These are phyloP conservation scores for Neospermospora avenae DNA, from an alignment of 2,329 filamentous ascomycete species.

Conservation along the genomic window DNA sequence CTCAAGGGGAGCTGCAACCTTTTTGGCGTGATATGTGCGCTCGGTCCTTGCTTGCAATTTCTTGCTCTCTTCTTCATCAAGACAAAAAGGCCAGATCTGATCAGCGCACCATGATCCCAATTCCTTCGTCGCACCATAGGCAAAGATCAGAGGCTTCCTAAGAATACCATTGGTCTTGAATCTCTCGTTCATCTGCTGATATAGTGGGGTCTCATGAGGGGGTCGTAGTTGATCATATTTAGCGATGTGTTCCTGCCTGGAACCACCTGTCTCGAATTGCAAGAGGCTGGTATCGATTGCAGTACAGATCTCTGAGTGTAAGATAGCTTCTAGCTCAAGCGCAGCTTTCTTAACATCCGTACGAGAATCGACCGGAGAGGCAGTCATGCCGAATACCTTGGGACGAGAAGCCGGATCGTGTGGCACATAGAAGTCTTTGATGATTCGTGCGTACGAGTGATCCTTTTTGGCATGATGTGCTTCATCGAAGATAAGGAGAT, in stretches of 20 bases:
- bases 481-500: constrained; percentile 91
- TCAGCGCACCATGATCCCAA: constrained; percentile 86
- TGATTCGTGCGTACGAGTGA: constrained; percentile 84
- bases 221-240: constrained; percentile 49
- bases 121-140: constrained; percentile 57
- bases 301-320: constrained; percentile 83
- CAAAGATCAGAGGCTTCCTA: constrained; percentile 45
- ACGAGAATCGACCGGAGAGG: constrained; percentile 86
- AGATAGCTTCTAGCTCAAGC: constrained; percentile 67
- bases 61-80: constrained; percentile 59
- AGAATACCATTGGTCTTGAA: constrained; percentile 45
- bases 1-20: constrained; percentile 31
- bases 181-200: constrained; percentile 49
- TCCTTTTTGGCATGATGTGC: constrained; percentile 95
- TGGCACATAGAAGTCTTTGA: constrained; percentile 76
- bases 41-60: constrained; percentile 59
- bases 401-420: constrained; percentile 51
- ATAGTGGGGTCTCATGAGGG: constrained; percentile 63
- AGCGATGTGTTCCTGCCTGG: constrained; percentile 54
- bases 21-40: constrained; percentile 36
- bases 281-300: constrained; percentile 58
- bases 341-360: constrained; percentile 69
- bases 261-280: constrained; percentile 52
- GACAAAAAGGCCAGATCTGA: constrained; percentile 69
- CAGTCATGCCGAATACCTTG: constrained; percentile 92